Evolutionary conservation across 2,329 filamentous ascomycete genomes (phyloP), one percentile per base, ranked within the genome.

Genomic region (Paraconiothyrium brasiliense): DNA sequence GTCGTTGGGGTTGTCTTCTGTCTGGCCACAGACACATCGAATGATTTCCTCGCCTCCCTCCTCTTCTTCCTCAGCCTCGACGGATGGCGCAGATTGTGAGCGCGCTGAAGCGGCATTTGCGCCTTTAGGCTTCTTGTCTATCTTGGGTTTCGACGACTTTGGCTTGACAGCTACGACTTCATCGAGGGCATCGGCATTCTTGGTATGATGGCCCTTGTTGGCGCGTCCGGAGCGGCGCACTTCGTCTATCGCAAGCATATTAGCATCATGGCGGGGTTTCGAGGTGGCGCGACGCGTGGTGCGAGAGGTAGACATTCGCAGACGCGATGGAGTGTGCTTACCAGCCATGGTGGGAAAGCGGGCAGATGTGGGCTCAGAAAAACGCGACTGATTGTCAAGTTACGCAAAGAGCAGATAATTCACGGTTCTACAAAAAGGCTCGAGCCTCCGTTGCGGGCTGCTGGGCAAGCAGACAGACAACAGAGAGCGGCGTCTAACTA

Each of bases 141-240:
- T 67, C 73, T 84, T 85, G 59, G 78, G 82, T 67, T 84, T 81
- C 57, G 81, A 81, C 57, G 81, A 63, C 49, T 65, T 69, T 56
- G 69, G 62, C 37, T 68, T 69, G 50, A 24, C 54, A 35, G 39
- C 39, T 41, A 64, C 62, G 54, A 72, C 67, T 62, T 77, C 73
- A 65, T 79, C 73, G 68, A 77, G 67, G 60, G 69, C 64, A 75
- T 97, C 93, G 70, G 93, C 90, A 67, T 91, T 91, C 80, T 97
- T 97, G 30, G 89, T 90, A 80, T 98, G 93, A 73, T 97, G 94
- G 76, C 95, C 95, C 78, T 99, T 99, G 67, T 95, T 99, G 72
- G 94, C 93, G 74, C 95, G 91, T 67, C 95, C 94, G 47, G 95
- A 99, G 76, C 95, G 92, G 78, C 95, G 91, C 61, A 93, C 92